Evolutionary conservation across 208 protist genomes (phyloP).

Genomic region (Eutreptiella sp.): DNA sequence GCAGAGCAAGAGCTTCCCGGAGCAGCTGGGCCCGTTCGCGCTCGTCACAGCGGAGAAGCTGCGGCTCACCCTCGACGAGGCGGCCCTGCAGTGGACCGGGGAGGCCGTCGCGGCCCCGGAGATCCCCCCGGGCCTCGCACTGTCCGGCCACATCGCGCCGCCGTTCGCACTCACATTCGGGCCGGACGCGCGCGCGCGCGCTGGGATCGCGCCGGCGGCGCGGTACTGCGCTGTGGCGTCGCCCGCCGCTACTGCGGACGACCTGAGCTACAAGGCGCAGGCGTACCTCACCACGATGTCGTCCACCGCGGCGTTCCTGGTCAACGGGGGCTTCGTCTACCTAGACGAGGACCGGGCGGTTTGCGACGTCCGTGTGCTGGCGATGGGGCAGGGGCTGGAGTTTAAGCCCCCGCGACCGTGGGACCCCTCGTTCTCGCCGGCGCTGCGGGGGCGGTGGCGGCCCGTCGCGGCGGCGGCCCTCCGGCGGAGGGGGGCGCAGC

Average conservation of each 20-base stretch:
- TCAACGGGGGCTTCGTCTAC: constrained; percentile 21
- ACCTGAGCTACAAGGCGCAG: background rate
- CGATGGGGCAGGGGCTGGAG: background rate
- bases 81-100: no score
- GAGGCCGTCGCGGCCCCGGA: no score
- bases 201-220: background rate
- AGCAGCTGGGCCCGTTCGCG: background rate
- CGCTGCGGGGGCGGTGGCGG: background rate
- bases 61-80: no score
- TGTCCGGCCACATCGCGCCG: no score
- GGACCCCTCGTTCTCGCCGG: background rate
- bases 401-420: background rate
- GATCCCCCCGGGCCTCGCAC: no score
- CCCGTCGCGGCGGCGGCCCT: background rate
- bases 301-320: constrained; percentile 6
- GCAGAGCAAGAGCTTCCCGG: background rate
- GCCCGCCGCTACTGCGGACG: background rate
- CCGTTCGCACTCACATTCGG: background rate
- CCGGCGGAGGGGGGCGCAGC: background rate
- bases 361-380: background rate
- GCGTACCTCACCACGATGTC: background rate
- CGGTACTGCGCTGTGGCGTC: background rate
- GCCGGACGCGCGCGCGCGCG: background rate
- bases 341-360: constrained; percentile 1
- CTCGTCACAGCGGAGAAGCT: background rate